These are phyloP conservation scores for Saksenaea vasiformis DNA, from an alignment of 371 early-diverging fungal genomes.

Conservation along the genomic window DNA sequence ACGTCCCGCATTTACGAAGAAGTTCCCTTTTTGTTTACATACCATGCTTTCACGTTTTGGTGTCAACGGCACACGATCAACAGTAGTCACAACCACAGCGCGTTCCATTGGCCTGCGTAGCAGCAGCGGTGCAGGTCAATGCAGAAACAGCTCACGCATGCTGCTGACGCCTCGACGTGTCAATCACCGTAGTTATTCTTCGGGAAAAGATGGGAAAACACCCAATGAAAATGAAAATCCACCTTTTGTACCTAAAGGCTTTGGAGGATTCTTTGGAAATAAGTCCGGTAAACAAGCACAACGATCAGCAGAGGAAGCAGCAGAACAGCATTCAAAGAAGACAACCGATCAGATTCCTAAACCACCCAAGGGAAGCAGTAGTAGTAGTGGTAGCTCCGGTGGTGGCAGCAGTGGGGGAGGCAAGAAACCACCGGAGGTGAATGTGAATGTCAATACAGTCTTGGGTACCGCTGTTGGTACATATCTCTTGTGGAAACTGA, in stretches of 20 bases:
- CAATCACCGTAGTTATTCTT: neutral
- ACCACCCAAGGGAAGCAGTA: neutral
- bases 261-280: neutral
- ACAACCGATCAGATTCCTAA: neutral
- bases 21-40: neutral
- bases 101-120: neutral
- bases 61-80: neutral
- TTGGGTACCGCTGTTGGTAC: slow-evolving; percentile 54
- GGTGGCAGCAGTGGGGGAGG: neutral
- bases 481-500: slow-evolving; percentile 58
- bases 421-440: no score
- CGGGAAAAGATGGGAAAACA: neutral
- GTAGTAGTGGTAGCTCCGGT: no score
- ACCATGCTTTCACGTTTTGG: neutral
- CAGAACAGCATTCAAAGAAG: neutral
- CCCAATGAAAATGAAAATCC: neutral
- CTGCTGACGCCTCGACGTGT: neutral
- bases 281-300: neutral
- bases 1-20: no score
- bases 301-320: neutral
- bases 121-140: neutral
- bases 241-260: neutral
- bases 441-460: slow-evolving; percentile 50
- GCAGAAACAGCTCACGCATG: neutral
- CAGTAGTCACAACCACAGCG: neutral